phyloP scores from a whole-genome alignment of 352 stramenopile genomes.

The Pythium folliculosum region DNA sequence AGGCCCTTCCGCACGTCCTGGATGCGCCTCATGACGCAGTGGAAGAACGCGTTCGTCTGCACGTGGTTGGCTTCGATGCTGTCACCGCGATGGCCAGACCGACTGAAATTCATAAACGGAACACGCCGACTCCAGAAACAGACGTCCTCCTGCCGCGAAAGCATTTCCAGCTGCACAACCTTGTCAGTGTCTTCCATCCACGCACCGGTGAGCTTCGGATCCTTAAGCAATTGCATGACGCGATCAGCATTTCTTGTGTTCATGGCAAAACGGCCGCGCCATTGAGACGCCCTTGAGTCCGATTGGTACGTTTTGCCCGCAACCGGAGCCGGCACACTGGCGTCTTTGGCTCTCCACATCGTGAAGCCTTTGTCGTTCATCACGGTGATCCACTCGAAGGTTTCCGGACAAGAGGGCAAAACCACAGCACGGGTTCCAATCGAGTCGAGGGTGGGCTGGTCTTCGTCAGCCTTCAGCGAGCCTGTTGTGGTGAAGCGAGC shows the following conservation, averaged over 20 bases:
- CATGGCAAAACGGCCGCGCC: constrained; percentile 31
- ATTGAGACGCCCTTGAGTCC: constrained; percentile 25
- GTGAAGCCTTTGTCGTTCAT: constrained; percentile 1
- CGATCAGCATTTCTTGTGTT: constrained; percentile 22
- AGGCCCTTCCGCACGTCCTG: constrained; percentile 24
- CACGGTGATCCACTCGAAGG: constrained; percentile 10
- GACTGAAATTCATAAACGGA: constrained; percentile 35
- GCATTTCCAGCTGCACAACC: constrained; percentile 31
- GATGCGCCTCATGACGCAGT: constrained; percentile 36
- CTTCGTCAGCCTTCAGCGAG: constrained; percentile 16
- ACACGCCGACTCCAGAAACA: constrained; percentile 43
- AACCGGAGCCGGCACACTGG: not conserved
- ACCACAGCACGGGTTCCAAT: constrained; percentile 26
- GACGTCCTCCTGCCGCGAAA: constrained; percentile 36
- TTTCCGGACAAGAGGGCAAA: constrained; percentile 7
- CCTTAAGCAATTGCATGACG: constrained; percentile 28
- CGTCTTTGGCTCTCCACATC: constrained; percentile 21
- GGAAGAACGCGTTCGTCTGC: constrained; percentile 30
- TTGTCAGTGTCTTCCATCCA: constrained; percentile 30
- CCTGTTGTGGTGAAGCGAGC: constrained; percentile 33
- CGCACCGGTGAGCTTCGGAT: constrained; percentile 21
- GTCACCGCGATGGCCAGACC: constrained; percentile 22
- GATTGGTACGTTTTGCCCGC: constrained; percentile 24
- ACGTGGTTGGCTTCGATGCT: constrained; percentile 6
- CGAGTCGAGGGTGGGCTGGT: not conserved